Conservation (phyloP, 768 basidiomycete genomes). For the Tulasnella sp. region DNA sequence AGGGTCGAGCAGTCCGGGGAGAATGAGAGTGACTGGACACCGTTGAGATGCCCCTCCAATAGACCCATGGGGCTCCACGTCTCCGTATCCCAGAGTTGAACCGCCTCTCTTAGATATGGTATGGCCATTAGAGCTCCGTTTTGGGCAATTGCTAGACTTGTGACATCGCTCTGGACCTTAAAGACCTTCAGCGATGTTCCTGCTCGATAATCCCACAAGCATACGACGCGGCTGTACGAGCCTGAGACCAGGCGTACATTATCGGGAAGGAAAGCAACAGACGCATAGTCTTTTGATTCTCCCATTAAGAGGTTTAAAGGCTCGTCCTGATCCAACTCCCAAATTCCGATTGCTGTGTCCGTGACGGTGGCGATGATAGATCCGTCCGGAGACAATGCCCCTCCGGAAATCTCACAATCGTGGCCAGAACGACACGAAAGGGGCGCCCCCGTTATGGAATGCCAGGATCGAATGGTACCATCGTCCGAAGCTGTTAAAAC, state of each 20-base stretch:
- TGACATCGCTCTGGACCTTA: background rate
- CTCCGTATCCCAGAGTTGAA: background rate
- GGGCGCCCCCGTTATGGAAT: background rate
- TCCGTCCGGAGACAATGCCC: conserved; percentile 2
- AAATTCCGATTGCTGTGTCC: background rate
- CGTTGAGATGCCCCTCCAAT: background rate
- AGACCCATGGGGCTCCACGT: background rate
- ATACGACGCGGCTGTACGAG: background rate
- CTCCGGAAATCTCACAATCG: background rate
- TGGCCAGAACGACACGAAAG: background rate
- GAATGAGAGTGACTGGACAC: background rate
- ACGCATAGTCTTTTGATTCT: background rate
- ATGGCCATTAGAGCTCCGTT: background rate
- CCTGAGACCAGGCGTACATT: background rate
- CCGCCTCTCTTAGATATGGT: background rate
- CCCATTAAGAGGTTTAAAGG: background rate
- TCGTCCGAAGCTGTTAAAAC: conserved; percentile 4
- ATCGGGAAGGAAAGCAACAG: conserved; percentile 5
- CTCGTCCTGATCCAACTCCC: background rate
- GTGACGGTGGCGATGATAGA: background rate
- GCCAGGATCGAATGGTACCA: conserved; percentile 3
- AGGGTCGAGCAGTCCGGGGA: background rate
- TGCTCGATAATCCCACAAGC: background rate
- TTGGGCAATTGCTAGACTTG: background rate
- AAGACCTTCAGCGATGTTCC: background rate